Percentiles rank a stretch among this genome's conserved stretches.
Conservation (phyloP, 2,329 filamentous ascomycete species). For the Akanthomyces lecanii region DNA sequence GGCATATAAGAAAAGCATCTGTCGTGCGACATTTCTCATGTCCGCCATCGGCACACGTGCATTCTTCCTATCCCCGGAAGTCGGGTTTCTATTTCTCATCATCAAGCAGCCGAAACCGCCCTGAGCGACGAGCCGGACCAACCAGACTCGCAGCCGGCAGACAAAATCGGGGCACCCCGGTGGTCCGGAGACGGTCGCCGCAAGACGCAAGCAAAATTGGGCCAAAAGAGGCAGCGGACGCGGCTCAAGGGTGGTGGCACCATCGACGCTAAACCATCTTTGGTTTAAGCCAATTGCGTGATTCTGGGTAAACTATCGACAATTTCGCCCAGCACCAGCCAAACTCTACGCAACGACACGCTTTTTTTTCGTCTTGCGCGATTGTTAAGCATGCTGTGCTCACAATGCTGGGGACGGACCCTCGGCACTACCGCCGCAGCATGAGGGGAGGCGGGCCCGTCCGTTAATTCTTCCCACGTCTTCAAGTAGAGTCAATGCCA, state of each 20-base stretch:
- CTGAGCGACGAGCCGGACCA: constrained; percentile 13
- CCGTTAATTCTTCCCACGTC: background rate
- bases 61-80: background rate
- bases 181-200: constrained; percentile 7
- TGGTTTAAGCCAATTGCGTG: constrained; percentile 37
- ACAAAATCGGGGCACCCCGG: constrained; percentile 11
- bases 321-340: constrained; percentile 24
- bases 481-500: constrained; percentile 9
- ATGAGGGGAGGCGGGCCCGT: constrained; percentile 9
- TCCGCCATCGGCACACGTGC: background rate
- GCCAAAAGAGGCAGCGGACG: constrained; percentile 8
- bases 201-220: background rate
- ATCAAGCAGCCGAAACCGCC: background rate
- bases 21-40: background rate
- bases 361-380: constrained; percentile 22
- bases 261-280: constrained; percentile 28
- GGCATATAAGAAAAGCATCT: background rate
- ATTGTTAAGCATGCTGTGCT: constrained; percentile 16
- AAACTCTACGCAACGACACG: constrained; percentile 1
- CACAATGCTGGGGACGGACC: constrained; percentile 6
- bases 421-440: constrained; percentile 1
- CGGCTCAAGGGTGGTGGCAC: constrained; percentile 16
- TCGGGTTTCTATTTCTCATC: background rate
- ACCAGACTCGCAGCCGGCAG: constrained; percentile 4
- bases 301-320: constrained; percentile 35